Percentiles rank a stretch among this genome's conserved stretches.
Evolutionary conservation across 768 basidiomycete genomes (phyloP).

Genomic region (Boletus tylopilopsis): DNA sequence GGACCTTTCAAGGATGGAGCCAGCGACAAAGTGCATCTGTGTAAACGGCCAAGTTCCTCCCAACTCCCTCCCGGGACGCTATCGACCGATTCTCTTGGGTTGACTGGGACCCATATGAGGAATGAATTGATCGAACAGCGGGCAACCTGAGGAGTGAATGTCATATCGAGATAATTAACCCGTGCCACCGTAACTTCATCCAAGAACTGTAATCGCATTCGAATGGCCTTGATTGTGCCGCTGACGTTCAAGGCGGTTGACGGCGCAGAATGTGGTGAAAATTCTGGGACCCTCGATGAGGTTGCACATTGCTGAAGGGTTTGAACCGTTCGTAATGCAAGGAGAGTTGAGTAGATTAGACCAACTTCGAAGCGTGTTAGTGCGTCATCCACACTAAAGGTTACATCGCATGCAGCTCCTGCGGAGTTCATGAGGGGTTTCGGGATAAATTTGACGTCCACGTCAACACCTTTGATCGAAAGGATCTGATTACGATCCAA

Average conservation of each 20-base stretch:
- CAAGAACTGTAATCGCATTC: conserved; percentile 46
- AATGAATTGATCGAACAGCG: conserved; percentile 39
- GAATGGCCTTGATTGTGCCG: conserved; percentile 40
- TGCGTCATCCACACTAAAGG: conserved; percentile 50
- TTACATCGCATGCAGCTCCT: conserved; percentile 36
- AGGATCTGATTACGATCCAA: conserved; percentile 42
- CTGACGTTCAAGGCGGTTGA: conserved; percentile 25
- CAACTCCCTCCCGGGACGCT: conserved; percentile 43
- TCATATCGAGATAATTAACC: conserved; percentile 23
- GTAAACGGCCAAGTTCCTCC: conserved; percentile 70
- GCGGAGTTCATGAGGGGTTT: conserved; percentile 1
- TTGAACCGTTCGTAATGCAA: conserved; percentile 54
- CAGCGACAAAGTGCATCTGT: conserved; percentile 45
- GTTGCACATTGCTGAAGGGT: conserved; percentile 30
- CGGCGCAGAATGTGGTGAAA: conserved; percentile 16
- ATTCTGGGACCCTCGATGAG: conserved; percentile 14
- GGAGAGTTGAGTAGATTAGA: conserved; percentile 65
- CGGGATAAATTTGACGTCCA: conserved; percentile 26
- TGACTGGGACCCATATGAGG: conserved; percentile 57
- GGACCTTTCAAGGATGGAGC: conserved; percentile 30
- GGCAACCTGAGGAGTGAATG: conserved; percentile 15
- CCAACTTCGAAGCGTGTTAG: conserved; percentile 54
- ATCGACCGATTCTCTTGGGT: conserved; percentile 33
- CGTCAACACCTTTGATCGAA: conserved; percentile 33
- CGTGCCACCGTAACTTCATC: conserved; percentile 45